Base-by-base conservation (phyloP, 2,329 filamentous ascomycete species). In the Niveomyces coronatus region DNA sequence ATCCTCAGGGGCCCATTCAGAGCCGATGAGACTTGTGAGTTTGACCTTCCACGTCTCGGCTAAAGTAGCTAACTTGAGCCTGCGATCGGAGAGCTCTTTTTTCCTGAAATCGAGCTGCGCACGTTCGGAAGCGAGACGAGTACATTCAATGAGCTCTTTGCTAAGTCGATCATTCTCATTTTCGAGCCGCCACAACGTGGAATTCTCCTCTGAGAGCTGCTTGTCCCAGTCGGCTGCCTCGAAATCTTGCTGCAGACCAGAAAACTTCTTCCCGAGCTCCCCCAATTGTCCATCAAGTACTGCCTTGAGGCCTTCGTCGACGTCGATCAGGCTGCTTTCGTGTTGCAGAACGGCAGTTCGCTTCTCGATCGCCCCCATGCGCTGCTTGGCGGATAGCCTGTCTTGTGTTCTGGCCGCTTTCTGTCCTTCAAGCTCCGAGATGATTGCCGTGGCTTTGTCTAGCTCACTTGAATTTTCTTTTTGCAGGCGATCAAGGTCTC, bases 221-320 rank as follows among this genome's bases (percentile, higher is more conserved):
- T 65, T 64, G 44, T 94, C 87, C 65, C 81, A 85, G 10, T 76
- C 71, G 9, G 77, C 71, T 14, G 62, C 62, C 24, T 76, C 71
- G 34, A 81, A 71, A 2, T 79, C 72, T n/a, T 73, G 64, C 45
- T 76, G 81, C 4, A 76, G 68, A 37, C 71, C 69, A 32, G 70
- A 60, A 13, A 94, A 66, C 23, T 71, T 73, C 14, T 65, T 63
- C 43, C 82, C 74, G 0, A 84, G 69, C 27, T 91, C 83, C 26
- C 76, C 73, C 34, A 84, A 73, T 37, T 82, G 79, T 13, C 79
- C 74, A 49, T 91, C 82, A 6, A 95, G 68, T 4, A 84, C 68
- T 18, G 83, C 82, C 55, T 85, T 85, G 22, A 76, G 75, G 4
- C 88, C 88, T 61, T 96, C 89, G 49, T 98, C 89, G 20, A 88